Evolutionary conservation across 441 rosid genomes (phyloP), one percentile per base, ranked within the genome.

Genomic region (Mallotus repandus): DNA sequence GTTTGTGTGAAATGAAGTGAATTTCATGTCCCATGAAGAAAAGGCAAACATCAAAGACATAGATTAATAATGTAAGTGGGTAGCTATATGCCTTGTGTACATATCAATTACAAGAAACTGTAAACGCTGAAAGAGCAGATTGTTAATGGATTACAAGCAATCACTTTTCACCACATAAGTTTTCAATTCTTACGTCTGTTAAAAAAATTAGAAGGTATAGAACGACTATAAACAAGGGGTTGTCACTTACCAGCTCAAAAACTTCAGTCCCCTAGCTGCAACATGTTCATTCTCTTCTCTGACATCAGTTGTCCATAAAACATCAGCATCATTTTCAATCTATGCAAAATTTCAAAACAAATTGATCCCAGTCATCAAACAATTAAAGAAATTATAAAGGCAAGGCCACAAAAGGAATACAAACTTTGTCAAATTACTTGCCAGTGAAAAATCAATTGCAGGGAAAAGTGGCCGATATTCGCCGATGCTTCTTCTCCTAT

Each of bases 381-480:
- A 12, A 62, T 25, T 72, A 46, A 53, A 38, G 56, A 25, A 66
- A 13, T n/a, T 21, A 52, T 29, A n/a, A 41, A 63, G 15, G 49
- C 11, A 15, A 11, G 29, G 19, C 53, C 59, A 43, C 11, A n/a
- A n/a, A n/a, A n/a, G n/a, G n/a, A 54, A 70, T 18, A 67, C 6
- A 19, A 68, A 8, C 48, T 21, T 65, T 69, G 18, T 50, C 65
- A 57, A 73, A 66, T 53, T 73, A 81, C 81, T 83, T 82, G 78
- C 98, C 89, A 69, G 72, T 19, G 98, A 87, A 81, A 94, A 94
- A 83, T 94, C 97, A 56, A 94, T 78, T 13, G 98, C 94, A 25
- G 98, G 97, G 82, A 94, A 94, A 19, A 92, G 70, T 76, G 92
- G 71, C 55, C 41, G 82, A 62, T 92, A 94, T 74, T 94, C 91